Percentiles rank a stretch among this genome's conserved stretches.
Conservation (phyloP, 257 asterid genomes). For the Eucommia ulmoides region DNA sequence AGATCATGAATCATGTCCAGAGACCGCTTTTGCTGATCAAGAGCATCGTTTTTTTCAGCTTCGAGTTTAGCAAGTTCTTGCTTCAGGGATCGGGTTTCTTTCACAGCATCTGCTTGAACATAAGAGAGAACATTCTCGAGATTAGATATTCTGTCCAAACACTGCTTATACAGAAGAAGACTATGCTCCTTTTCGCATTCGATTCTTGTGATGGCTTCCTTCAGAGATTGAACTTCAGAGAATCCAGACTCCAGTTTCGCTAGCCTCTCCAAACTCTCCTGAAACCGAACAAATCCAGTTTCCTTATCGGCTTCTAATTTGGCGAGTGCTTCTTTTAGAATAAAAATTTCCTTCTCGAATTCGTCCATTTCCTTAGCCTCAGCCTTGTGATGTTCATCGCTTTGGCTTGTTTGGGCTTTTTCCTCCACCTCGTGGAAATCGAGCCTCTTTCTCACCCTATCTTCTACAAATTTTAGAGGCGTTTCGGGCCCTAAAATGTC, state of each 20-base stretch:
- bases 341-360: slow-evolving; percentile 57
- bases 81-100: slow-evolving; percentile 36
- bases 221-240: background rate
- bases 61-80: slow-evolving; percentile 36
- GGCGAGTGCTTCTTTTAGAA: slow-evolving; percentile 44
- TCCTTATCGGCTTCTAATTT: slow-evolving; percentile 65
- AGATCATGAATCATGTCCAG: slow-evolving; percentile 56
- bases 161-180: slow-evolving; percentile 13
- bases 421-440: slow-evolving; percentile 50
- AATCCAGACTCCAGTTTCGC: background rate
- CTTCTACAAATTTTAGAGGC: slow-evolving; percentile 23
- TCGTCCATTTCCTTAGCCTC: no score
- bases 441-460: slow-evolving; percentile 66
- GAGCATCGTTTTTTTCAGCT: slow-evolving; percentile 68
- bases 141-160: slow-evolving; percentile 52
- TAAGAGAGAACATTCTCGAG: slow-evolving; percentile 35
- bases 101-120: slow-evolving; percentile 47
- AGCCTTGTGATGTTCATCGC: slow-evolving; percentile 31
- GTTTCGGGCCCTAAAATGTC: slow-evolving; percentile 23
- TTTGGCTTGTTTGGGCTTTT: slow-evolving; percentile 20
- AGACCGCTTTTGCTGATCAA: slow-evolving; percentile 54
- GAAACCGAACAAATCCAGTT: slow-evolving; percentile 55
- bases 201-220: background rate
- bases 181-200: background rate
- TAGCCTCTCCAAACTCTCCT: background rate